These are phyloP conservation scores for Penicillium salamii DNA, from an alignment of 495 filamentous ascomycete species.

Conservation along the genomic window DNA sequence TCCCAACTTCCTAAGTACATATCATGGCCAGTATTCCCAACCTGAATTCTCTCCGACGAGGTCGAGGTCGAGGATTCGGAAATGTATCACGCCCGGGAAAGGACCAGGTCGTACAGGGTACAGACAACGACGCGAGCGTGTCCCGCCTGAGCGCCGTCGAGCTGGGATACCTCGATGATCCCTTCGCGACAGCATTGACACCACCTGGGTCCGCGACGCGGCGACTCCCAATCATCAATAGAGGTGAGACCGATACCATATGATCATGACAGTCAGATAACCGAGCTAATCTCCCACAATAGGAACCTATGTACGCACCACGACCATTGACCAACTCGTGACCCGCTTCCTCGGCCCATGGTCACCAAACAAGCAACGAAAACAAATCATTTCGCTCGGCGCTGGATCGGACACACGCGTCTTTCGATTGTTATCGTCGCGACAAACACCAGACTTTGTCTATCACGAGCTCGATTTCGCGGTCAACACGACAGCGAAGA, in stretches of 20 bases:
- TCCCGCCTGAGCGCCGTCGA: slow-evolving; percentile 85
- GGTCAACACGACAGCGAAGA: slow-evolving; percentile 65
- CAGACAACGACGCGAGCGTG: slow-evolving; percentile 86
- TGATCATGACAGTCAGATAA: slow-evolving; percentile 4
- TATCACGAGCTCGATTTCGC: slow-evolving; percentile 97
- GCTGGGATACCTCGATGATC: slow-evolving; percentile 82
- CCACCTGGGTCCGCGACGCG: slow-evolving; percentile 43
- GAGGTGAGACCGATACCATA: slow-evolving; percentile 54
- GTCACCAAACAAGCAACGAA: slow-evolving; percentile 28
- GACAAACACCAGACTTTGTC: slow-evolving; percentile 39
- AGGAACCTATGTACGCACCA: slow-evolving; percentile 95
- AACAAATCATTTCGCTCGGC: slow-evolving; percentile 90
- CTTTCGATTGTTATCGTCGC: slow-evolving; percentile 61
- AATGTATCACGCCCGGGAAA: slow-evolving; percentile 31
- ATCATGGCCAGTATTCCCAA: slow-evolving; percentile 77
- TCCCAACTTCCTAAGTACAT: slow-evolving; percentile 24
- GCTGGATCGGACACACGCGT: slow-evolving; percentile 90
- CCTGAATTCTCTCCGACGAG: slow-evolving; percentile 62
- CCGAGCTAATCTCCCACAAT: no score
- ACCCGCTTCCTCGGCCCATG: slow-evolving; percentile 58
- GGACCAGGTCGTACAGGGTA: slow-evolving; percentile 73
- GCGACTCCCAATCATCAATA: slow-evolving; percentile 85
- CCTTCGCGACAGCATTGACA: slow-evolving; percentile 68
- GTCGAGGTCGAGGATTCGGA: slow-evolving; percentile 41
- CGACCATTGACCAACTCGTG: slow-evolving; percentile 79